Evolutionary conservation across 164 flowering plant genomes (phyloP).

Genomic region (Stephania cephalantha): DNA sequence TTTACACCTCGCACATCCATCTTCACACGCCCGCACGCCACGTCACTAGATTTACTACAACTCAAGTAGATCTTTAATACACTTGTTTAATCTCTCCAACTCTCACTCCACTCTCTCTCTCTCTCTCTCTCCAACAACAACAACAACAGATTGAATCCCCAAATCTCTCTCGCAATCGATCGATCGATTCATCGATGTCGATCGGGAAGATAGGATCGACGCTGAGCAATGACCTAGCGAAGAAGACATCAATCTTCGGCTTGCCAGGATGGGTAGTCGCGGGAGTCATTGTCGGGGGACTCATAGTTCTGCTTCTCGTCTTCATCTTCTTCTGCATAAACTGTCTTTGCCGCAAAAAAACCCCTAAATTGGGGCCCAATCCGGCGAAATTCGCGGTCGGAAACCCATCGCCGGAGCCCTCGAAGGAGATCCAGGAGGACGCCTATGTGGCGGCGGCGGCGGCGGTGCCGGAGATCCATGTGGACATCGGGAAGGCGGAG

Average conservation of each 20-base stretch:
- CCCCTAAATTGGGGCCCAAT: slow-evolving; percentile 13
- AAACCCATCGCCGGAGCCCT: slow-evolving; percentile 43
- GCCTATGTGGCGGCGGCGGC: slow-evolving; percentile 30
- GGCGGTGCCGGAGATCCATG: slow-evolving; percentile 69
- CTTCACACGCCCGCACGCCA: too few species aligned
- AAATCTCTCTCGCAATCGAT: too few species aligned
- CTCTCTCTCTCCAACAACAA: neutral
- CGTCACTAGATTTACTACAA: neutral
- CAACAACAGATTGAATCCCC: neutral
- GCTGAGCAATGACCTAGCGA: slow-evolving; percentile 63
- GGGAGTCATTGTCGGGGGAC: slow-evolving; percentile 72
- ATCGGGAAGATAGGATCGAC: slow-evolving; percentile 39
- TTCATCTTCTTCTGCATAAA: slow-evolving; percentile 74
- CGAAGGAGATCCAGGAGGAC: slow-evolving; percentile 79
- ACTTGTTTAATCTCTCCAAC: neutral
- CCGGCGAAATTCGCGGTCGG: neutral
- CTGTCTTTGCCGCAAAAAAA: slow-evolving; percentile 42
- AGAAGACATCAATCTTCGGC: slow-evolving; percentile 84
- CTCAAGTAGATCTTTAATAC: neutral
- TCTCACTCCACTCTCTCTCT: neutral
- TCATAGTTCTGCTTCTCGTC: slow-evolving; percentile 75
- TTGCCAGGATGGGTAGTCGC: slow-evolving; percentile 74
- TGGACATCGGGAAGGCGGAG: slow-evolving; percentile 81
- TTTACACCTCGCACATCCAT: too few species aligned
- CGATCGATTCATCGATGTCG: slow-evolving; percentile 30